Base-by-base conservation (phyloP, 108 stramenopile species). In the Conticribra weissflogii region DNA sequence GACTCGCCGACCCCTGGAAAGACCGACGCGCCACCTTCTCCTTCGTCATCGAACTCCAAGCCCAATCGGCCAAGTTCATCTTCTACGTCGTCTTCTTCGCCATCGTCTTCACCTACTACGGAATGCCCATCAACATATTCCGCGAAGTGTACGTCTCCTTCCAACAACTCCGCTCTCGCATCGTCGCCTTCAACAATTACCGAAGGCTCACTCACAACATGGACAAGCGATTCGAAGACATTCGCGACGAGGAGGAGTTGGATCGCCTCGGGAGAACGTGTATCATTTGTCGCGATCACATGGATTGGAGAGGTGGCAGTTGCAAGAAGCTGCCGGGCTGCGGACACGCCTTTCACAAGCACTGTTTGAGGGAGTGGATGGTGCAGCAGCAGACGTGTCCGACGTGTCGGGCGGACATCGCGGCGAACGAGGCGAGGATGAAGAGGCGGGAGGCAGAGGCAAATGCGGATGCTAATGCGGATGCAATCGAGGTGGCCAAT, bases 311-410 rank as follows among this genome's bases (percentile, higher is more conserved):
- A 8, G 52, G 64, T 22, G 83, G 81, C 5, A 88, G 86, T 9
- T 84, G 87, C 59, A 97, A 97, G 53, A 88, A 89, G 67, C 65
- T 99, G 25, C 97, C 97, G 19, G 85, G 85, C 2, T 99, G 98
- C 61, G 91, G 90, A 14, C 98, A 99, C 77, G 81, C 96, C 18
- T 98, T 93, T 54, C 95, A 94, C 60, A 84, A 85, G 31, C 62
- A 85, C 33, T 98, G 97, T 78, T 76, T 97, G n/a, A 86, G 97
- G 25, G 90, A 96, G 56, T 99, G 98, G 98, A 80, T 99, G 60
- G 95, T 97, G 45, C 97, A 98, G 80, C 98, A 98, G 70, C 98
- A 98, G 71, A 83, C 90, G 17, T 99, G 98, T 83, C 97, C 97
- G 2, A 97, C 97, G 21, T 99, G 97, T 84, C 89, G 97, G 33